Base-by-base conservation (phyloP, 257 asterid genomes). In the Plectranthus barbatus region DNA sequence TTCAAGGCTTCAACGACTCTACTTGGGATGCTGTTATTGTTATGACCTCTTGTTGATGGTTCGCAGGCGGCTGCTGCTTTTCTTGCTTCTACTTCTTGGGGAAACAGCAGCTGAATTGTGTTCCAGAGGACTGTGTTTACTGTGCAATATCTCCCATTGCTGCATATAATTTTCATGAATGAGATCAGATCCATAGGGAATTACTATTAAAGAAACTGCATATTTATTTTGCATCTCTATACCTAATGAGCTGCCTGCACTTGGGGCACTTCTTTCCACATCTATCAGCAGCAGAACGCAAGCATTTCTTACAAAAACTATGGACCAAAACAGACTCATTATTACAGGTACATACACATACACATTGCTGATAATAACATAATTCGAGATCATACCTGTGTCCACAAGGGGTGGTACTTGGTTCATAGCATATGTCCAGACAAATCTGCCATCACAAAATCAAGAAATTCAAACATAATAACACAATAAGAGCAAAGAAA, bases 221-320 rank as follows among this genome's bases (percentile, higher is more conserved):
- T 26, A n/a, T 26, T 1, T 26, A 5, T 2, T 6, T 56, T 9
- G 19, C 19, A 3, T 51, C 20, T 10, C 9, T 31, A 6, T 33
- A 67, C 99, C 99, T 87, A 53, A 90, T 84, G 65, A 82, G 88
- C 69, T 93, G 91, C 83, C 99, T 83, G 83, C 99, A 93, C 66
- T 93, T 93, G 12, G 99, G 99, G 71, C 99, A 93, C 77, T 65
- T 79, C 86, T 86, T 90, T 59, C 99, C 99, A 55, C 99, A 93
- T 70, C 77, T 93, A 44, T 93, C 97, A 54, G 96, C 97, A 6
- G 97, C 95, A 7, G 94, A 87, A 39, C 84, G 77, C 81, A 93
- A 73, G 55, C 99, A 90, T 65, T 79, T 83, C 40, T 82, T 87
- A 67, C 99, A 93, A 63, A 93, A 93, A 73, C 99, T 89, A 68